A percentile compares a stretch with the other conserved stretches of the same genome.
phyloP scores from a whole-genome alignment of 2,329 filamentous ascomycete genomes.

The Metarhizium brunneum region DNA sequence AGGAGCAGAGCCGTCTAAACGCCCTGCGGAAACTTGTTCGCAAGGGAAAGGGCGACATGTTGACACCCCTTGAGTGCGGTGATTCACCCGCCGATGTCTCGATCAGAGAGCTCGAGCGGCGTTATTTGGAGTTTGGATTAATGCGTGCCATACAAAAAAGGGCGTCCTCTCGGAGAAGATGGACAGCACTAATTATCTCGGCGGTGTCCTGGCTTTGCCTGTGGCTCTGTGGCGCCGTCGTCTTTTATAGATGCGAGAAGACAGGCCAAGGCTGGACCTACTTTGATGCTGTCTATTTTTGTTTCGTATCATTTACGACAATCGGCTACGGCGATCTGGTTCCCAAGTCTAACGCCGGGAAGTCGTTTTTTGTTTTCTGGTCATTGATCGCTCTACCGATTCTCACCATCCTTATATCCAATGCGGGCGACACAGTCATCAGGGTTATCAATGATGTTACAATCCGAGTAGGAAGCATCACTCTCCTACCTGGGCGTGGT shows the following conservation, averaged over 20 bases:
- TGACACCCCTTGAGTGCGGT: slow-evolving; percentile 34
- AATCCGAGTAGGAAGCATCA: slow-evolving; percentile 46
- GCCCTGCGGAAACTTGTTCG: slow-evolving; percentile 35
- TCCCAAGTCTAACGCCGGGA: slow-evolving; percentile 65
- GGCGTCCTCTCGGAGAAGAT: slow-evolving; percentile 57
- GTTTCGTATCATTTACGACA: slow-evolving; percentile 73
- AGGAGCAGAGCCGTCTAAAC: slow-evolving; percentile 49
- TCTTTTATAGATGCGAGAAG: slow-evolving; percentile 52
- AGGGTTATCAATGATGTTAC: slow-evolving; percentile 47
- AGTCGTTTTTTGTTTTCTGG: slow-evolving; percentile 92
- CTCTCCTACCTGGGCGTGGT: slow-evolving; percentile 49
- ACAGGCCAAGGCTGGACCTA: slow-evolving; percentile 58
- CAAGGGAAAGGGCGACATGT: slow-evolving; percentile 25
- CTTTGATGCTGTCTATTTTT: slow-evolving; percentile 77
- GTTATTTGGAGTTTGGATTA: slow-evolving; percentile 62
- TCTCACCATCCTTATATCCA: slow-evolving; percentile 80
- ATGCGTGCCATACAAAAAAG: slow-evolving; percentile 73
- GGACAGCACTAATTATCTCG: slow-evolving; percentile 64
- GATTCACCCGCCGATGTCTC: not conserved
- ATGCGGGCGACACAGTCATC: slow-evolving; percentile 78
- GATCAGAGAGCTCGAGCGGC: slow-evolving; percentile 44
- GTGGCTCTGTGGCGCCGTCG: slow-evolving; percentile 70
- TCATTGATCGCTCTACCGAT: slow-evolving; percentile 75
- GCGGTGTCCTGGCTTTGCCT: slow-evolving; percentile 59
- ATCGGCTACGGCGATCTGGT: slow-evolving; percentile 80